A percentile compares a stretch with the other conserved stretches of the same genome.
Evolutionary conservation across 306 rosid species (phyloP).

Genomic region (Castanea mollissima): DNA sequence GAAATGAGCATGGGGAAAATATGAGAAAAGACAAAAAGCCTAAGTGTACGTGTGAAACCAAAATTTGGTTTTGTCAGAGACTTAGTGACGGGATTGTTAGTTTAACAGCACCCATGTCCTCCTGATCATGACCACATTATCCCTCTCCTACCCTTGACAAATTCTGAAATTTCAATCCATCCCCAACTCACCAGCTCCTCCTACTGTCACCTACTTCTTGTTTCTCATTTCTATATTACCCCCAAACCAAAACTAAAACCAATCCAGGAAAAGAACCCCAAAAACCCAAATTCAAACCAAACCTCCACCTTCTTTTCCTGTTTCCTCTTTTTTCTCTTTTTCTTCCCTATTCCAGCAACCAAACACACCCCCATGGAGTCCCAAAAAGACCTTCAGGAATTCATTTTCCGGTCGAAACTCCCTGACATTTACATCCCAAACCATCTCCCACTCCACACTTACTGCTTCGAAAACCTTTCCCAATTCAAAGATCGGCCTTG

Average conservation of each 20-base stretch:
- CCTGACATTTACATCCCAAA: slow-evolving; percentile 71
- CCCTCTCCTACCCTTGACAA: background rate
- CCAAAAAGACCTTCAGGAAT: slow-evolving; percentile 20
- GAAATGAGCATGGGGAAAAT: too few relatives aligned
- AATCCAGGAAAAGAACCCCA: slow-evolving; percentile 18
- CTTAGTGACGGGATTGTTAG: background rate
- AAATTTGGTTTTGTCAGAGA: background rate
- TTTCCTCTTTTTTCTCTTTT: background rate
- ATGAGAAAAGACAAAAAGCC: too few relatives aligned
- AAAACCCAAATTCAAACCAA: slow-evolving; percentile 13
- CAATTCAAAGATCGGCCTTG: slow-evolving; percentile 56
- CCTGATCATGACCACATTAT: background rate
- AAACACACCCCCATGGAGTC: slow-evolving; percentile 27
- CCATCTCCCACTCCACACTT: slow-evolving; percentile 74
- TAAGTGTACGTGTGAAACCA: background rate
- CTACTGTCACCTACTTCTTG: slow-evolving; percentile 10
- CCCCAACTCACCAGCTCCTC: background rate
- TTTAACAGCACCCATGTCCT: background rate
- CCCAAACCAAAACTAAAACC: slow-evolving; percentile 35
- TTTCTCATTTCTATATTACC: slow-evolving; percentile 12
- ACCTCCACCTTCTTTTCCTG: slow-evolving; percentile 11
- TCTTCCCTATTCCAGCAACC: slow-evolving; percentile 11
- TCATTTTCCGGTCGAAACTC: slow-evolving; percentile 77
- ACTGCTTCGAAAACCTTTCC: slow-evolving; percentile 63
- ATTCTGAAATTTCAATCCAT: background rate